Conservation (phyloP, 768 basidiomycete species). For the Pholiota conissans region DNA sequence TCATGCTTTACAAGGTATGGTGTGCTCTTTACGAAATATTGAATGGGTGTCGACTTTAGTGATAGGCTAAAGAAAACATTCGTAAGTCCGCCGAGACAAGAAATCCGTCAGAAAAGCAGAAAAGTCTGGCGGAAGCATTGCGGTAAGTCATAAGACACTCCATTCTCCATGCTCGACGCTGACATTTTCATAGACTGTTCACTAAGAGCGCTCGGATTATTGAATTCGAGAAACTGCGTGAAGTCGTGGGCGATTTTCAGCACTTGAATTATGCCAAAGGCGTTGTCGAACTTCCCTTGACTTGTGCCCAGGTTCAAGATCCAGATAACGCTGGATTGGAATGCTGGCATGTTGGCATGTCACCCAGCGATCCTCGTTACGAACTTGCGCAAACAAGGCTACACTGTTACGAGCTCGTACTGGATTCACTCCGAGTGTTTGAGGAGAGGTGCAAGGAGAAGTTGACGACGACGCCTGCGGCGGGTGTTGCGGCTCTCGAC, state of each 20-base stretch:
- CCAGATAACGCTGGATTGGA: conserved; percentile 71
- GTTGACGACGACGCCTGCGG: conserved; percentile 13
- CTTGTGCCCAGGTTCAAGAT: conserved; percentile 81
- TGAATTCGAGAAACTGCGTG: conserved; percentile 80
- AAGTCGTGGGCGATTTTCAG: conserved; percentile 89
- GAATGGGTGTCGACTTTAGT: background rate
- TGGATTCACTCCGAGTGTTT: conserved; percentile 79
- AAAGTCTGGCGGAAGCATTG: conserved; percentile 83
- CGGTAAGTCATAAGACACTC: conserved; percentile 48
- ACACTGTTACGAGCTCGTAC: conserved; percentile 79
- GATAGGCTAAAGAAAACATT: conserved; percentile 88
- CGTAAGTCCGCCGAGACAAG: conserved; percentile 85
- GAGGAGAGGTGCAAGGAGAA: conserved; percentile 58
- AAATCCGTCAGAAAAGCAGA: conserved; percentile 71
- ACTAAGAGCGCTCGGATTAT: conserved; percentile 84
- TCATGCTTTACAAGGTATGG: conserved; percentile 90
- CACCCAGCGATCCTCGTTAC: conserved; percentile 57
- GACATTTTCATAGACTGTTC: conserved; percentile 61
- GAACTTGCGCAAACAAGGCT: conserved; percentile 60
- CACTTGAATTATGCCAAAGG: conserved; percentile 84
- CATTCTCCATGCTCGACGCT: conserved; percentile 6
- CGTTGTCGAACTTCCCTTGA: conserved; percentile 80
- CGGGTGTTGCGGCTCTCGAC: conserved; percentile 32
- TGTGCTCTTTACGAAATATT: background rate
- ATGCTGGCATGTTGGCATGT: conserved; percentile 68